Evolutionary conservation across 805 yeast genomes (phyloP).

Genomic region (Saturnispora galanensis): DNA sequence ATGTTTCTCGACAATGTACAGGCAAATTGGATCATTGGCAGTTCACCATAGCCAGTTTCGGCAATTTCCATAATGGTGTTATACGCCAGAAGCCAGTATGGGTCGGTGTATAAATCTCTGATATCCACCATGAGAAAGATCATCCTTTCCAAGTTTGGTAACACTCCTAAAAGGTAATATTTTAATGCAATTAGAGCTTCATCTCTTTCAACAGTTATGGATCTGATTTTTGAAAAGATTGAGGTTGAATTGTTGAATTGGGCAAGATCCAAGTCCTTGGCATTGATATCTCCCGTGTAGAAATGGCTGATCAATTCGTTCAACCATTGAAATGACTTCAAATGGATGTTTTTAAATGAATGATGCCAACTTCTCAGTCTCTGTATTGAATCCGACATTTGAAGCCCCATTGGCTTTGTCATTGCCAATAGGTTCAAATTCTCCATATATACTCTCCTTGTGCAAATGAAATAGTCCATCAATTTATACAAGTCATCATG

Average conservation of each 20-base stretch:
- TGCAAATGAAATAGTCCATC: not conserved
- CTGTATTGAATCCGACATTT: slow-evolving; percentile 1
- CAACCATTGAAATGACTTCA: not conserved
- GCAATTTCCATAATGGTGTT: not conserved
- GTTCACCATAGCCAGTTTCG: not conserved
- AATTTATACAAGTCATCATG: not conserved
- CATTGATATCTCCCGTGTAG: not conserved
- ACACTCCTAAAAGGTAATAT: not conserved
- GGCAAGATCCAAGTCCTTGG: not conserved
- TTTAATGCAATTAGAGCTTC: not conserved
- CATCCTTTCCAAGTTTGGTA: not conserved
- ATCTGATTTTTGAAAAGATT: not conserved
- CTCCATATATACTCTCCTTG: not conserved
- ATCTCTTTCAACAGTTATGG: not conserved
- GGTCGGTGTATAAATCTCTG: not conserved
- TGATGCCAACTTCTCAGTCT: not conserved
- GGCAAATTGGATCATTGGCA: not conserved
- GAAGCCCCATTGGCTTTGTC: not conserved
- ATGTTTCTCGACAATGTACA: slow-evolving; percentile 1
- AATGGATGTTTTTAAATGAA: not conserved
- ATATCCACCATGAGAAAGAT: slow-evolving; percentile 3
- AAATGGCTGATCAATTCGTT: not conserved
- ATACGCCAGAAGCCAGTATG: not conserved
- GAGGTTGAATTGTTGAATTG: not conserved
- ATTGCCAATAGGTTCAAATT: slow-evolving; percentile 1